These are phyloP conservation scores for Fusarium solani-melongenae DNA, from an alignment of 2,329 filamentous ascomycete genomes.

Conservation along the genomic window DNA sequence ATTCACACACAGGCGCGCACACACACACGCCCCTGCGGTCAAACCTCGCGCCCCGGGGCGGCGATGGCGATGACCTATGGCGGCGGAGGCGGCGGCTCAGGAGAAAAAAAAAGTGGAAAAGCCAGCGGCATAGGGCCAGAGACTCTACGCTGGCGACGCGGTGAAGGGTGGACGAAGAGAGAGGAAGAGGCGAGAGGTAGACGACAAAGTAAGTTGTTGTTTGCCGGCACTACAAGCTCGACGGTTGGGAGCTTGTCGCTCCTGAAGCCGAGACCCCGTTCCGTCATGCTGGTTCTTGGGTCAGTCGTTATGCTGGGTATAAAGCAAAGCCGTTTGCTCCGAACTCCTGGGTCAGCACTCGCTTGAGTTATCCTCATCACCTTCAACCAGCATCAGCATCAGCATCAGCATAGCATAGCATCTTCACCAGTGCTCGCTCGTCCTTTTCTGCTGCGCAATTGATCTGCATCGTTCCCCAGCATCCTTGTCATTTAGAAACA, in stretches of 20 bases:
- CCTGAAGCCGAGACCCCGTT: conserved; percentile 32
- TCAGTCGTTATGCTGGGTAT: conserved; percentile 35
- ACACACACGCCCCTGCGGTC: conserved; percentile 17
- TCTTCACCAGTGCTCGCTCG: neutral
- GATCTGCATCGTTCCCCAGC: conserved; percentile 9
- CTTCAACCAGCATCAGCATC: conserved; percentile 6
- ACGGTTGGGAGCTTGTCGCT: conserved; percentile 37
- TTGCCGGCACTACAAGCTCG: conserved; percentile 31
- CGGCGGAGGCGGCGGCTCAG: conserved; percentile 13
- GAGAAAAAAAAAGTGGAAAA: conserved; percentile 22
- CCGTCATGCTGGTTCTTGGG: conserved; percentile 33
- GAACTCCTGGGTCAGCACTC: conserved; percentile 32
- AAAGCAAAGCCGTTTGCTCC: conserved; percentile 44
- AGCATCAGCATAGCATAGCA: conserved; percentile 12
- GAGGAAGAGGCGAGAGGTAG: neutral
- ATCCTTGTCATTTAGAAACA: neutral
- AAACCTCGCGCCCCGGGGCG: conserved; percentile 17
- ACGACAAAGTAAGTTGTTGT: conserved; percentile 21
- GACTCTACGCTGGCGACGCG: conserved; percentile 20
- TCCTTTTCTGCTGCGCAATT: conserved; percentile 5
- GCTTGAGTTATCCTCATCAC: conserved; percentile 14
- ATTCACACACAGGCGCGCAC: conserved; percentile 10
- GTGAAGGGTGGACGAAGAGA: conserved; percentile 25
- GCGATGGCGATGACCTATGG: conserved; percentile 27
- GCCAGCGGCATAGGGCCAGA: conserved; percentile 11